A percentile compares a stretch with the other conserved stretches of the same genome.
Evolutionary conservation across 352 stramenopile genomes (phyloP).

Genomic region (Phytophthora tentaculata): DNA sequence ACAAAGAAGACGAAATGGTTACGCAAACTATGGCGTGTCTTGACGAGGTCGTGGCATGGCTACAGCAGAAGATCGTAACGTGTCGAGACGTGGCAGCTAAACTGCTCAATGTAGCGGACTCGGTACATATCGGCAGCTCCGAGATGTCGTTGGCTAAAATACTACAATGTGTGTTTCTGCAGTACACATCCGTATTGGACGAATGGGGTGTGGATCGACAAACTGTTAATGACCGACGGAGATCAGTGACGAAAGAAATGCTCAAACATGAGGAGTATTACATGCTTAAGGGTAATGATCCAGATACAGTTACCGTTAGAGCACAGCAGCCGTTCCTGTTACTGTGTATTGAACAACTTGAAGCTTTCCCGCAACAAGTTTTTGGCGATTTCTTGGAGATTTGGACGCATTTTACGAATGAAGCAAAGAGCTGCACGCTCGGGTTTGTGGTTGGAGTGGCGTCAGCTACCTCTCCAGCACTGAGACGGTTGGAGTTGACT

Average conservation of each 20-base stretch:
- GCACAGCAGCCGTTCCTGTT: slow-evolving; percentile 49
- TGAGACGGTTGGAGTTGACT: slow-evolving; percentile 67
- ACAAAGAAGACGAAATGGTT: slow-evolving; percentile 32
- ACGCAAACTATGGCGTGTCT: slow-evolving; percentile 40
- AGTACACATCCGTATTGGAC: slow-evolving; percentile 37
- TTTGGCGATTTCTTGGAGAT: slow-evolving; percentile 78
- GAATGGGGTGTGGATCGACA: slow-evolving; percentile 12
- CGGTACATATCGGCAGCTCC: slow-evolving; percentile 37
- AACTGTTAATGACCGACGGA: slow-evolving; percentile 22
- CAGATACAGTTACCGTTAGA: not conserved
- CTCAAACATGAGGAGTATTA: slow-evolving; percentile 47
- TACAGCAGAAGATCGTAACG: slow-evolving; percentile 44
- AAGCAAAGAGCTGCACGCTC: slow-evolving; percentile 27
- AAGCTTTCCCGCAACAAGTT: slow-evolving; percentile 60
- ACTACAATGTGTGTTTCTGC: slow-evolving; percentile 45
- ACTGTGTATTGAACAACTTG: slow-evolving; percentile 81
- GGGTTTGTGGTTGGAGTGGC: slow-evolving; percentile 77
- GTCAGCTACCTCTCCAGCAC: slow-evolving; percentile 65
- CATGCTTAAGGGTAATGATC: slow-evolving; percentile 26
- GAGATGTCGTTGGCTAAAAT: slow-evolving; percentile 65
- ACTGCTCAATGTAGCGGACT: slow-evolving; percentile 24
- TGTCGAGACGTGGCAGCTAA: slow-evolving; percentile 30
- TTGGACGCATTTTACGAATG: slow-evolving; percentile 57
- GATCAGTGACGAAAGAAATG: slow-evolving; percentile 28
- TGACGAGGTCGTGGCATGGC: slow-evolving; percentile 50